A percentile compares a stretch with the other conserved stretches of the same genome.
phyloP scores from a whole-genome alignment of 352 stramenopile species.

The Phytophthora sansomeana region DNA sequence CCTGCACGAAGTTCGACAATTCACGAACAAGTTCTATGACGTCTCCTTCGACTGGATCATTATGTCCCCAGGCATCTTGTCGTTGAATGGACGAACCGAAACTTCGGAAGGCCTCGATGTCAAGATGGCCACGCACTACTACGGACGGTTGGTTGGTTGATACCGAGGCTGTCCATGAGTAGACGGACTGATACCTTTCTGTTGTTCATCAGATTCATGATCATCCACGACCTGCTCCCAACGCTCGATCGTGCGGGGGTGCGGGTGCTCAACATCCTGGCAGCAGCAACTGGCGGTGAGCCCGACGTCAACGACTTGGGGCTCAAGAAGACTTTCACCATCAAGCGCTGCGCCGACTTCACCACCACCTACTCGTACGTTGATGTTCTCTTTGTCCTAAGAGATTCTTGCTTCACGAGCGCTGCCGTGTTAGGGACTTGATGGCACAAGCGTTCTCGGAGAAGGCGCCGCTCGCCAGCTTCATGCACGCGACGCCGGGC shows the following conservation, averaged over 20 bases:
- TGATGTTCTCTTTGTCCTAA: neutral
- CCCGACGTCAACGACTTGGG: constrained; percentile 24
- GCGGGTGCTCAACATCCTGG: constrained; percentile 23
- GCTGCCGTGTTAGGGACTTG: constrained; percentile 14
- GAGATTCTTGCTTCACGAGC: neutral
- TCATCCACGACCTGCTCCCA: constrained; percentile 15
- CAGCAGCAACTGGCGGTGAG: constrained; percentile 8
- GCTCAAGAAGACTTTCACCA: constrained; percentile 25
- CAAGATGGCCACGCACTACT: constrained; percentile 32
- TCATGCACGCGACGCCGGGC: constrained; percentile 24
- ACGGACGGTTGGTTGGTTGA: constrained; percentile 17
- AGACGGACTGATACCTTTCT: neutral
- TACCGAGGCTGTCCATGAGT: neutral
- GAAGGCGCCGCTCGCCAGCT: constrained; percentile 22
- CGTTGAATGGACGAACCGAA: constrained; percentile 19
- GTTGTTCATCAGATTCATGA: constrained; percentile 22
- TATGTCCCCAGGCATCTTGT: constrained; percentile 18
- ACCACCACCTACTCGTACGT: constrained; percentile 31
- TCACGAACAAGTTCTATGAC: constrained; percentile 15
- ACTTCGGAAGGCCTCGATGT: constrained; percentile 24
- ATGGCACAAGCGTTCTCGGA: constrained; percentile 30
- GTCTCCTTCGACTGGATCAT: constrained; percentile 28
- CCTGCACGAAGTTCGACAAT: constrained; percentile 23
- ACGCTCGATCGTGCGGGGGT: constrained; percentile 17
- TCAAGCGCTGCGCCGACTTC: constrained; percentile 25